Evolutionary conservation across 345 rosid species (phyloP), one percentile per base, ranked within the genome.

Genomic region (Hibiscus mutabilis): DNA sequence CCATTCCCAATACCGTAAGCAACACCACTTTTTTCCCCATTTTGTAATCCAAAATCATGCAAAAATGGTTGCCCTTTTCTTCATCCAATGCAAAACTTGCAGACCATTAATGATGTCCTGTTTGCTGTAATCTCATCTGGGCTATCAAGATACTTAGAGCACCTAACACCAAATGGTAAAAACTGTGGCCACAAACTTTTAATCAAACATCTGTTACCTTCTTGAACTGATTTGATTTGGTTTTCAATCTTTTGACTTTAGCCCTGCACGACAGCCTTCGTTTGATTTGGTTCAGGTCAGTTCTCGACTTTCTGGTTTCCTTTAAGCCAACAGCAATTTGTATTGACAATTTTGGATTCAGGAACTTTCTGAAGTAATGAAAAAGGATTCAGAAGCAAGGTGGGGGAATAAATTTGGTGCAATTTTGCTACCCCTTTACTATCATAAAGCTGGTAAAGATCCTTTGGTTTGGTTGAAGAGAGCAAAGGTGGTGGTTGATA

Each of bases 331-430:
- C n/a, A n/a, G n/a, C n/a, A n/a, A n/a, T n/a, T n/a, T n/a, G n/a
- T n/a, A n/a, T n/a, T n/a, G n/a, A 10, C 47, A 42, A 42, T 9
- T 42, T 12, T 1, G 13, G 47, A 42, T 51, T 5, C 82, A 87
- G 88, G 90, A 87, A 6, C 21, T 80, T 11, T 60, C 81, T 2
- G 33, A 84, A 1, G 25, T 80, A 79, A 73, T 77, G 85, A 35
- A 71, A 44, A 31, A 35, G 65, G 71, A 73, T 61, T 75, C 84
- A 1, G 37, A 70, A 25, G 24, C 73, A 0, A 57, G 71, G 8
- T 84, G 88, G 88, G 95, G 95, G 0, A 89, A 89, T 80, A 80
- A 68, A 74, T 81, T 89, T 52, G 91, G 91, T 6, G 66, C 83
- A 3, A 42, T 80, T 29, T 82, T 85, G 6, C 76, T 87, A 2